These are phyloP conservation scores for Peronospora belbahrii DNA, from an alignment of 352 stramenopile genomes.

Conservation along the genomic window DNA sequence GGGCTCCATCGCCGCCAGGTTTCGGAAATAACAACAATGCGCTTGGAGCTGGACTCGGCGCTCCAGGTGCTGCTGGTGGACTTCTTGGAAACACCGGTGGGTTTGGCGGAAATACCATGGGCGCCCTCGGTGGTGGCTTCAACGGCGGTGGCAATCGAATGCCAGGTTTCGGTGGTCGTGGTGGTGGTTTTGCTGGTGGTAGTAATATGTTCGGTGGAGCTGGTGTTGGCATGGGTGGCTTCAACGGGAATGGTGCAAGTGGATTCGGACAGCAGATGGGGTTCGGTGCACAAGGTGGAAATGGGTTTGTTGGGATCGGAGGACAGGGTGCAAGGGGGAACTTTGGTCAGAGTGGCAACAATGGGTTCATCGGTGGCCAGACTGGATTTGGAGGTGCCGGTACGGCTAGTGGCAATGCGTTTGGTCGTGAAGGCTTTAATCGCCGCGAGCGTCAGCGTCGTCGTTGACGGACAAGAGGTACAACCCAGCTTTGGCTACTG, in stretches of 20 bases:
- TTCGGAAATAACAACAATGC: neutral
- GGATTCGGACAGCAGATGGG: constrained; percentile 9
- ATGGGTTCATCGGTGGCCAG: constrained; percentile 3
- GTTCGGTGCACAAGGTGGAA: constrained; percentile 8
- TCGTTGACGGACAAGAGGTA: constrained; percentile 1
- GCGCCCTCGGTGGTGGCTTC: neutral
- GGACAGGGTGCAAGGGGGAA: constrained; percentile 6
- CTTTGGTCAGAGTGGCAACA: constrained; percentile 9
- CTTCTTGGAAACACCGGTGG: neutral
- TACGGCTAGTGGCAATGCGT: neutral
- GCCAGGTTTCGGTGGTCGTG: constrained; percentile 5
- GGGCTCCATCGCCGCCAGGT: neutral
- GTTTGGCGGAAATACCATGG: constrained; percentile 5
- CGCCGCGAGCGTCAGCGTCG: constrained; percentile 8
- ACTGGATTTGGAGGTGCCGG: constrained; percentile 3
- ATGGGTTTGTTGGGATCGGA: constrained; percentile 2
- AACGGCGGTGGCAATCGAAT: constrained; percentile 10
- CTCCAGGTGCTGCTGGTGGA: neutral
- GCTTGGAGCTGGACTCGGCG: constrained; percentile 1
- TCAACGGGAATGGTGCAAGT: constrained; percentile 2
- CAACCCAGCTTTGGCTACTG: neutral
- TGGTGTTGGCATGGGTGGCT: neutral
- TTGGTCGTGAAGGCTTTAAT: constrained; percentile 10
- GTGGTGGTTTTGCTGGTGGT: constrained; percentile 7
- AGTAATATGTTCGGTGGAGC: constrained; percentile 1